These are phyloP conservation scores for Penicillium crustosum DNA, from an alignment of 2,329 filamentous ascomycete species.

Conservation along the genomic window DNA sequence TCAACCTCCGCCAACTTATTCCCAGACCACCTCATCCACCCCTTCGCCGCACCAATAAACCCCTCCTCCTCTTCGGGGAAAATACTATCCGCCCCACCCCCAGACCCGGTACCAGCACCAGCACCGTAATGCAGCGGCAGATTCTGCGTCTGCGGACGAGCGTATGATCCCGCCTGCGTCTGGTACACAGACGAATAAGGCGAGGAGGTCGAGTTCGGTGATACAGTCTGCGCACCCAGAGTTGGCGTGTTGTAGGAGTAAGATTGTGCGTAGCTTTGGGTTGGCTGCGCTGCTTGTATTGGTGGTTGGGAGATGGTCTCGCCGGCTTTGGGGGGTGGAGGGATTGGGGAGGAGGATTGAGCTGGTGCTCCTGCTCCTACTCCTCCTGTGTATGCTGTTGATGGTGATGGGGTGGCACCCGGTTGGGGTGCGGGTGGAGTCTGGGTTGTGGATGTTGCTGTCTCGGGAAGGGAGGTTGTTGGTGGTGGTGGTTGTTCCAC, in stretches of 20 bases:
- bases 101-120: neutral
- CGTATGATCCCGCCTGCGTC: conserved; percentile 10
- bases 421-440: conserved; percentile 43
- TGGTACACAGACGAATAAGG: conserved; percentile 32
- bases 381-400: neutral
- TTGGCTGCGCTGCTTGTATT: neutral
- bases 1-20: conserved; percentile 47
- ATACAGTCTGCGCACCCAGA: neutral
- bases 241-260: conserved; percentile 15
- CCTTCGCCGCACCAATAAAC: conserved; percentile 42
- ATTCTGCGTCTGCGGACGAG: conserved; percentile 5
- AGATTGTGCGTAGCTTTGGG: conserved; percentile 10
- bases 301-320: conserved; percentile 4
- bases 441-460: conserved; percentile 8
- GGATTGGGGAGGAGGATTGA: conserved; percentile 11
- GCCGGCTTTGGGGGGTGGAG: conserved; percentile 23
- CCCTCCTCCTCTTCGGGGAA: conserved; percentile 34
- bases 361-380: neutral
- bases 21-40: conserved; percentile 44
- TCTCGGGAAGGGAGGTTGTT: conserved; percentile 14
- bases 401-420: conserved; percentile 26
- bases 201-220: conserved; percentile 27
- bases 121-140: conserved; percentile 18
- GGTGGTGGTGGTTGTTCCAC: conserved; percentile 4
- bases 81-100: conserved; percentile 19